A percentile compares a stretch with the other conserved stretches of the same genome.
These are phyloP conservation scores for Wickerhamomyces sp. DNA, from an alignment of 1,139 yeast genomes.

Conservation along the genomic window DNA sequence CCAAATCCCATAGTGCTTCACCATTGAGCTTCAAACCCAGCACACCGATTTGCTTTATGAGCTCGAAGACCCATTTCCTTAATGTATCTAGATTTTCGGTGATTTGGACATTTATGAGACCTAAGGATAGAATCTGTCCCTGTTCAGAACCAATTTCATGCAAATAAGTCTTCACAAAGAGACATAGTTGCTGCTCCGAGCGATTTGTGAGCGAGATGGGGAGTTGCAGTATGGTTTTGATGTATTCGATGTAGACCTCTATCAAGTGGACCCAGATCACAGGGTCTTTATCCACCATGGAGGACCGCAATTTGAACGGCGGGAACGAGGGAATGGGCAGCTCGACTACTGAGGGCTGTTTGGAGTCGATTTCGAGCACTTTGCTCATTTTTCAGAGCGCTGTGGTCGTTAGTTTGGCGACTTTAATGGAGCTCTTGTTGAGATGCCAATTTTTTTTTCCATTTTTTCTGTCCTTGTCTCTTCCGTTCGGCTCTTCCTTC, in stretches of 20 bases:
- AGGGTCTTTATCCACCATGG: conserved; percentile 74
- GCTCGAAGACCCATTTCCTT: conserved; percentile 45
- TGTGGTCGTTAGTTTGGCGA: too few relatives aligned
- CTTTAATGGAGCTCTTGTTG: neutral
- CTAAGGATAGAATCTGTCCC: conserved; percentile 57
- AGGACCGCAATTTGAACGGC: conserved; percentile 66
- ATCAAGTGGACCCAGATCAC: conserved; percentile 74
- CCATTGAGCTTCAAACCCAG: conserved; percentile 52
- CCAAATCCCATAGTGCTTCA: conserved; percentile 58
- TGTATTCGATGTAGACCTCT: conserved; percentile 53
- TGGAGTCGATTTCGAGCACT: conserved; percentile 1
- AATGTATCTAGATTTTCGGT: conserved; percentile 43
- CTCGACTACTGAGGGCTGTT: conserved; percentile 13
- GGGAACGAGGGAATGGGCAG: conserved; percentile 69
- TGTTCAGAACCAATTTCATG: conserved; percentile 57
- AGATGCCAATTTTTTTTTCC: neutral
- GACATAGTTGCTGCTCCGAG: conserved; percentile 53
- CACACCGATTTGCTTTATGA: conserved; percentile 48
- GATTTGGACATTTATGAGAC: conserved; percentile 67
- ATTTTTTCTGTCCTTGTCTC: neutral
- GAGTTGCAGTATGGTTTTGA: conserved; percentile 29
- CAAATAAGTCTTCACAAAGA: conserved; percentile 51
- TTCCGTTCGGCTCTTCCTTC: too few relatives aligned
- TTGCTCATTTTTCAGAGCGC: neutral
- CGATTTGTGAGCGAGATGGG: conserved; percentile 38